Conservation (phyloP, 2,329 filamentous ascomycete genomes). For the Ophiostoma fasciatum region DNA sequence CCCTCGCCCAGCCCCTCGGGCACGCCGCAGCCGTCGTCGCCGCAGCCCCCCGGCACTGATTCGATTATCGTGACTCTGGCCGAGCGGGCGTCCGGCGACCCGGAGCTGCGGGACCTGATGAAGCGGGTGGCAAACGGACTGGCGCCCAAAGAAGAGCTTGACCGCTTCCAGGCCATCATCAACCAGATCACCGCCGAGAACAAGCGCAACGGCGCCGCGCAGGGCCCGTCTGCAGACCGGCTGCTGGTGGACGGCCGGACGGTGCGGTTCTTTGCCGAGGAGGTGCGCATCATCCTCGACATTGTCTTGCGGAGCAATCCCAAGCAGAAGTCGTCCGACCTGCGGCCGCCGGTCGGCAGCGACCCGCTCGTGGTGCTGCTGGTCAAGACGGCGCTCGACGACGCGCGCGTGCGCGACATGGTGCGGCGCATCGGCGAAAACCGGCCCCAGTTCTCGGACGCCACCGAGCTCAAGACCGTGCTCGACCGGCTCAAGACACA, state of each 20-base stretch:
- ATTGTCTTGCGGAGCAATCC: constrained; percentile 46
- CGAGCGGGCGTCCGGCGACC: constrained; percentile 58
- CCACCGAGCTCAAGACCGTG: constrained; percentile 36
- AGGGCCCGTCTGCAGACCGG: constrained; percentile 38
- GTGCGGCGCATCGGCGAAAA: constrained; percentile 39
- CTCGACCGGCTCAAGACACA: constrained; percentile 33
- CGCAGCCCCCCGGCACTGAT: constrained; percentile 31
- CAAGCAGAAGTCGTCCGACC: constrained; percentile 35
- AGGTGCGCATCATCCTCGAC: constrained; percentile 40
- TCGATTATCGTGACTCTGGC: constrained; percentile 71
- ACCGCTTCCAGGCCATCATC: constrained; percentile 66
- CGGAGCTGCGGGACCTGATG: constrained; percentile 63
- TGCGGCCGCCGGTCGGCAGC: constrained; percentile 37
- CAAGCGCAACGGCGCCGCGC: constrained; percentile 33
- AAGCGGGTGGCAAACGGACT: constrained; percentile 66
- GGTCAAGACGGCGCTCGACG: constrained; percentile 42
- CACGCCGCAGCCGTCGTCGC: constrained; percentile 11
- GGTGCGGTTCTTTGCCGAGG: constrained; percentile 45
- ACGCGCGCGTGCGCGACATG: constrained; percentile 31
- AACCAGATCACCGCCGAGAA: constrained; percentile 56
- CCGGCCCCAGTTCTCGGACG: constrained; percentile 35
- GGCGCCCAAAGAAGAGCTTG: constrained; percentile 55
- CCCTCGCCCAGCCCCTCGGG: constrained; percentile 14
- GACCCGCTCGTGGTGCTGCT: constrained; percentile 41
- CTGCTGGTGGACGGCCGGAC: constrained; percentile 40